Base-by-base conservation (phyloP, 179 eudicot species). In the Silene vulgaris region DNA sequence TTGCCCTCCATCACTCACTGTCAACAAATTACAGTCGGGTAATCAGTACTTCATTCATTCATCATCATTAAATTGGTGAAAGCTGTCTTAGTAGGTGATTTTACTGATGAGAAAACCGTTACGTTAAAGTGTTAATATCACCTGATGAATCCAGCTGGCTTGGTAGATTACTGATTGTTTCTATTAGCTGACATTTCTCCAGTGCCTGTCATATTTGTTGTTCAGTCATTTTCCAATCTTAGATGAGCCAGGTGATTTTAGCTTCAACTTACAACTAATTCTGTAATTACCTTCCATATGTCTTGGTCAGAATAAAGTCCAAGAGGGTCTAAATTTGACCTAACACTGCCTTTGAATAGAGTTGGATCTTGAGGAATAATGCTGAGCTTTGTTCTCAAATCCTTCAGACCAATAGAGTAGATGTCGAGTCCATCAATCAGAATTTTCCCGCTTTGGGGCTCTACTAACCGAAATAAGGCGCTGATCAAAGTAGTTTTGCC, bases 331-430 rank as follows among this genome's bases (percentile, higher is more conserved):
- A 90, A 67, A 71, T 89, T 89, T 23, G 88, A 81, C 64, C 91
- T 77, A 37, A 90, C 78, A 65, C 84, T 86, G 26, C 93, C 93
- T 76, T 75, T 81, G 81, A 90, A 89, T 63, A 90, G 90, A 8
- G 96, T 86, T 72, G 93, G 91, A 32, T 90, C 92, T 78, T 40
- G 96, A 57, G 92, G 92, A 14, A 91, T 91, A 69, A 89, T 83
- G 71, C 88, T 88, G 63, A 91, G 84, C 73, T 88, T 87, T 59
- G 82, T 75, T 57, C 97, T 76, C 20, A 89, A 68, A 79, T 91
- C 90, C 76, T 82, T 83, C 19, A 91, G 88, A 3, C 97, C 94
- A 11, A 91, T 84, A 3, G 87, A 74, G 84, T 89, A 84, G 37
- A 91, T 89, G 45, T 91, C 86, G 32, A 87, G 14, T 4, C 82